Evolutionary conservation across 306 rosid genomes (phyloP).

Genomic region (Corylus avellana): DNA sequence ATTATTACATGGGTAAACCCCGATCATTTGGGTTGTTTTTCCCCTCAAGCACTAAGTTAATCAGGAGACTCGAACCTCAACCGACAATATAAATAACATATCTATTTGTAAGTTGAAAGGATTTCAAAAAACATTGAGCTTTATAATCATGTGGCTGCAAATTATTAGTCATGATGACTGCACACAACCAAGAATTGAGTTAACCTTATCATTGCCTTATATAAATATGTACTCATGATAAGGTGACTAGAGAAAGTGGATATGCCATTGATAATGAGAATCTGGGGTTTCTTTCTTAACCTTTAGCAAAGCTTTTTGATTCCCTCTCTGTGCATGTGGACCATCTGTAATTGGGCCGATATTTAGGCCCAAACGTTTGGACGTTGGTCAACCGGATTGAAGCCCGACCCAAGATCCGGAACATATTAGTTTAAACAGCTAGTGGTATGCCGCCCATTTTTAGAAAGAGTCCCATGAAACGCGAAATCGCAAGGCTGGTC

Average conservation of each 20-base stretch:
- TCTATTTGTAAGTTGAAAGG: too few relatives aligned
- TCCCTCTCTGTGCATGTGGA: too few relatives aligned
- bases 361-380: not conserved
- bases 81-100: too few relatives aligned
- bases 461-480: slow-evolving; percentile 43
- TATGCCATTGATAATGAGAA: not conserved
- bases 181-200: not conserved
- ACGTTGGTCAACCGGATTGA: not conserved
- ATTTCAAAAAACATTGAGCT: too few relatives aligned
- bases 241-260: not conserved
- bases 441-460: not conserved
- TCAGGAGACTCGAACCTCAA: too few relatives aligned
- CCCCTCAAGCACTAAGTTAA: too few relatives aligned
- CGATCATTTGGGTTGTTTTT: too few relatives aligned
- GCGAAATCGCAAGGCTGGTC: slow-evolving; percentile 44
- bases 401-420: not conserved
- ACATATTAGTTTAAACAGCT: not conserved
- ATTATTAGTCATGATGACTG: not conserved
- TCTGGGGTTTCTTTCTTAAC: not conserved
- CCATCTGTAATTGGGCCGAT: too few relatives aligned
- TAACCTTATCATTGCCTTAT: not conserved
- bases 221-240: not conserved
- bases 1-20: too few relatives aligned
- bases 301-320: too few relatives aligned
- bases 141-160: not conserved